Base-by-base conservation (phyloP, 495 filamentous ascomycete species). In the Pseudoneurospora amorphoporcata region DNA sequence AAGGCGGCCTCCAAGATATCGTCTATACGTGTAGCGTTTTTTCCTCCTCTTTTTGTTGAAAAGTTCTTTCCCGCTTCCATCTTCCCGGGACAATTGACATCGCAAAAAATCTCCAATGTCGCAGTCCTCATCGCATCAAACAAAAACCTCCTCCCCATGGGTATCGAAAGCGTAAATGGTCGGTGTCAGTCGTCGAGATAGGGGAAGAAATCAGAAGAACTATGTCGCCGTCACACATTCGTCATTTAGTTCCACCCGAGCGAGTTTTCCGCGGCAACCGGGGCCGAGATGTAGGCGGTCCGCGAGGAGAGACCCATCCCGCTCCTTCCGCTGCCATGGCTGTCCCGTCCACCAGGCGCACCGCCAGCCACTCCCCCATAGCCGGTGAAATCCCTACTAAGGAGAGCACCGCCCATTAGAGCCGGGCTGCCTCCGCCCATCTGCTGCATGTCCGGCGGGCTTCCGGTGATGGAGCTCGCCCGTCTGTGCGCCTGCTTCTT, bases 201-300 rank as follows among this genome's bases (percentile, higher is more conserved):
- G 47, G 47, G 41, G 39, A 75, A 58, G 39, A 68, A 78, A 76
- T 74, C 76, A 79, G 74, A 78, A 74, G 74, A 78, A 79, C 78
- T 75, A 75, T 74, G 73, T 80, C 74, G 74, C 75, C 75, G 39
- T 73, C 74, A 73, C 75, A 78, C 73, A 73, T 72, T 74, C 75
- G 73, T 79, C 70, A 83, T 61, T 88, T 88, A 99, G 84, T 97
- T 98, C 95, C 95, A 99, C 74, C 95, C 95, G 74, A 99, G 88
- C 70, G 94, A 97, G 85, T 99, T 99, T 86, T 97, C 95, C 53
- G 94, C 92, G 86, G 95, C 96, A 72, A 99, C 92, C 4, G 95
- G 95, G 69, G 88, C 90, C 53, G 90, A 92, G 75, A 94, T 94
- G 79, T 87, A 86, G 74, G 87, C 82, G 69, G 89, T 90, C 75